Base-by-base conservation (phyloP, 805 yeast species). In the Lachancea kluyveri region DNA sequence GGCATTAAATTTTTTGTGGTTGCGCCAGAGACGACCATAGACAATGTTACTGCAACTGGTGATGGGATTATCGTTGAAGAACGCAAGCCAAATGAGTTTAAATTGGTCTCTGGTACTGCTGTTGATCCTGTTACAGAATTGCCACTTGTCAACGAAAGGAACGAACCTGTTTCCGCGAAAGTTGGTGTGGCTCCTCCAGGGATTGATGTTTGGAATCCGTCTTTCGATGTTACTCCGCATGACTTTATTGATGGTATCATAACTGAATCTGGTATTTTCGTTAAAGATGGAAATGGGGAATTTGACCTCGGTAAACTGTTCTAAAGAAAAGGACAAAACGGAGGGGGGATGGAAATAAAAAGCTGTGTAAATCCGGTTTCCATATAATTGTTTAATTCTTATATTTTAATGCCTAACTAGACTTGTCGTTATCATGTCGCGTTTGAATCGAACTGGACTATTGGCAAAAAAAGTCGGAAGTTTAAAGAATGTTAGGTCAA, bases 21-120 rank as follows among this genome's bases (percentile, higher is more conserved):
- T 17, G 97, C 96, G 1, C 97, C 97, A 30, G 82, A 74, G 27
- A 87, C 96, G 1, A 86, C 97, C 0, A 77, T 90, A 42, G 98
- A 90, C 55, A 59, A 68, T 38, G 59, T 64, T 6, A 81, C 86
- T 1, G 48, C 60, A 8, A 54, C 72, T 3, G 97, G 97, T 14
- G 80, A 70, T 21, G 76, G 71, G 8, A 90, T 92, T 34, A 70
- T 74, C 17, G 88, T 90, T 24, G 98, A 90, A 60, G 84, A 86
- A 56, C 74, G 98, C 49, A 90, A 95, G 6, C 65, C 79, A 2
- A 60, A 69, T 27, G 98, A 90, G 53, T 67, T 92, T 40, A 80
- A 87, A 17, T 69, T 77, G 17, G 72, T 90, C 20, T 70, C 72
- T 39, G 97, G 97, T 17, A 77, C 75, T 8, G 62, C 67, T 4